Percentiles rank a stretch among this genome's conserved stretches.
Evolutionary conservation across 164 flowering plant species (phyloP).

Genomic region (Aristolochia fimbriata): DNA sequence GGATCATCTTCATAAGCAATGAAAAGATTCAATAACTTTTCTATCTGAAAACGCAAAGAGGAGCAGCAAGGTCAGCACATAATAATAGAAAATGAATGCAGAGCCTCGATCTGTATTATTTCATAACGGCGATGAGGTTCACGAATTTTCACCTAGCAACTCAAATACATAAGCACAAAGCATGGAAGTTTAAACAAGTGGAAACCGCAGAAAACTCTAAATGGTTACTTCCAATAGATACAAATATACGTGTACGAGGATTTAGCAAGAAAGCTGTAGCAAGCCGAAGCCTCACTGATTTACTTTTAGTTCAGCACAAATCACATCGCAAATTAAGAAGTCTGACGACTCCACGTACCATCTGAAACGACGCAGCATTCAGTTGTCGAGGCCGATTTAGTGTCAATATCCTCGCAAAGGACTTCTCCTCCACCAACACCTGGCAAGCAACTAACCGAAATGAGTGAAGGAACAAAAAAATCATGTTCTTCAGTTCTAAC

Average conservation of each 20-base stretch:
- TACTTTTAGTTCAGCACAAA: not conserved
- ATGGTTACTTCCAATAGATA: too few species aligned
- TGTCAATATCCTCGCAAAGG: slow-evolving; percentile 25
- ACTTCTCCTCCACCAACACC: slow-evolving; percentile 57
- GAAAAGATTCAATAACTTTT: slow-evolving; percentile 55
- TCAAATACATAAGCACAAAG: not conserved
- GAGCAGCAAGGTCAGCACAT: not conserved
- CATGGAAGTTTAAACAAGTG: not conserved
- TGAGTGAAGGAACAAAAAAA: not conserved
- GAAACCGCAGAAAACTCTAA: not conserved
- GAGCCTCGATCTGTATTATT: not conserved
- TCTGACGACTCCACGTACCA: slow-evolving; percentile 32
- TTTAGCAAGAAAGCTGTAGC: not conserved
- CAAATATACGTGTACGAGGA: too few species aligned
- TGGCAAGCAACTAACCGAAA: slow-evolving; percentile 10
- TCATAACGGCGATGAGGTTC: not conserved
- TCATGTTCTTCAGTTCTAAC: not conserved
- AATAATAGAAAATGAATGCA: not conserved
- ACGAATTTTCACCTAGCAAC: not conserved
- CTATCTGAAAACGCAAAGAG: slow-evolving; percentile 26
- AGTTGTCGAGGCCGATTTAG: slow-evolving; percentile 75
- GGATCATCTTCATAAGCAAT: slow-evolving; percentile 50
- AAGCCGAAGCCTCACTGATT: not conserved
- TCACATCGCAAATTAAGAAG: not conserved
- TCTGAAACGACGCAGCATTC: slow-evolving; percentile 56